These are phyloP conservation scores for Berkeleyomyces basicola DNA, from an alignment of 2,329 filamentous ascomycete genomes.

Conservation along the genomic window DNA sequence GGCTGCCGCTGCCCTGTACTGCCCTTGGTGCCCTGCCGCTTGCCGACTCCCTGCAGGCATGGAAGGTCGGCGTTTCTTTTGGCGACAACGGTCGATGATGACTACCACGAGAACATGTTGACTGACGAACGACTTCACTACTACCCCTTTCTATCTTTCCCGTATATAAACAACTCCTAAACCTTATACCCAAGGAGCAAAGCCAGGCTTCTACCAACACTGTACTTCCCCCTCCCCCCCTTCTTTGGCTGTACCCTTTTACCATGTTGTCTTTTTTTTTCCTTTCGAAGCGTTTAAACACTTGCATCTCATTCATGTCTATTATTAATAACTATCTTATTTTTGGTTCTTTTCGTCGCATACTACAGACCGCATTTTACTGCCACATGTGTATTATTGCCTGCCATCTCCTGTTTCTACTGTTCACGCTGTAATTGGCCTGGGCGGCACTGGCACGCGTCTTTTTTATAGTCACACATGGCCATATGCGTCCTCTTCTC, in stretches of 20 bases:
- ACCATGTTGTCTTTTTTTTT: neutral
- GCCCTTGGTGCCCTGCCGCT: neutral
- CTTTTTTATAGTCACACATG: neutral
- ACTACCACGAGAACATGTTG: neutral
- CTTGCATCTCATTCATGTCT: neutral
- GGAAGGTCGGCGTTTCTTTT: slow-evolving; percentile 15
- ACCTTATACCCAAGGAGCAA: slow-evolving; percentile 1
- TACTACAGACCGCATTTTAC: neutral
- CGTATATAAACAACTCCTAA: neutral
- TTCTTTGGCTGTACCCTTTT: neutral
- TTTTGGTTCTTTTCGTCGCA: neutral
- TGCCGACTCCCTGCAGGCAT: neutral
- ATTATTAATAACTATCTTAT: neutral
- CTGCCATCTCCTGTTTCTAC: neutral
- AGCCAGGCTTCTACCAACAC: neutral
- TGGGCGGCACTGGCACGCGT: neutral
- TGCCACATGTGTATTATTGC: neutral
- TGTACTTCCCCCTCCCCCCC: neutral
- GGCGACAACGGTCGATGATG: slow-evolving; percentile 13
- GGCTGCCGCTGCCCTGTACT: neutral
- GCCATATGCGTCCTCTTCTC: neutral
- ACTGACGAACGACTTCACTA: slow-evolving; percentile 1
- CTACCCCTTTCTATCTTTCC: neutral
- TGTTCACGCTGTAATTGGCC: neutral
- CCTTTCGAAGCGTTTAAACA: neutral